A percentile compares a stretch with the other conserved stretches of the same genome.
Conservation (phyloP, 2,329 filamentous ascomycete species). For the Coleophoma cylindrospora region DNA sequence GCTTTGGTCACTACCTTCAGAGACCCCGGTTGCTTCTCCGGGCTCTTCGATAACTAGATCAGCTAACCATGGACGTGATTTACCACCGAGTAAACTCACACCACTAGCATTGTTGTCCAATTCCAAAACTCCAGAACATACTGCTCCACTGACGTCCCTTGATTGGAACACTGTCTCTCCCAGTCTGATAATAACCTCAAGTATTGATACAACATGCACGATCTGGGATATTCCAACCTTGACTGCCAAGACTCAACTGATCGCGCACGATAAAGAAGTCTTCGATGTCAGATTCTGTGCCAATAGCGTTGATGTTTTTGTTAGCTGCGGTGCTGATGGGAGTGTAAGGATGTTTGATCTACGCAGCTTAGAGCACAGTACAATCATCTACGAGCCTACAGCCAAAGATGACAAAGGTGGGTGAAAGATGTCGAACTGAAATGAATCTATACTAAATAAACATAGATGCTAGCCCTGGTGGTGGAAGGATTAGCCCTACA, state of each 20-base stretch:
- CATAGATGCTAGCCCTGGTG: constrained; percentile 41
- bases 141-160: constrained; percentile 88
- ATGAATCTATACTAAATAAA: no score
- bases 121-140: constrained; percentile 97
- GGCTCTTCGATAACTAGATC: constrained; percentile 67
- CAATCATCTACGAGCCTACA: constrained; percentile 97
- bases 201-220: constrained; percentile 97
- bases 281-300: constrained; percentile 98
- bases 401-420: constrained; percentile 74
- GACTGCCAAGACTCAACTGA: constrained; percentile 95
- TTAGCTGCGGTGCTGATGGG: constrained; percentile 94
- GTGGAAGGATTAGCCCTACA: constrained; percentile 66
- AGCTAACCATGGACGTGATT: constrained; percentile 51
- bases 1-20: constrained; percentile 83
- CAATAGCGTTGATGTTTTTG: constrained; percentile 97
- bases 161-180: constrained; percentile 98
- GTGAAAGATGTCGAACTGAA: constrained; percentile 10
- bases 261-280: constrained; percentile 98
- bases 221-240: constrained; percentile 99
- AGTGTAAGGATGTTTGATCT: constrained; percentile 99
- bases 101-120: constrained; percentile 92
- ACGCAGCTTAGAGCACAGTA: constrained; percentile 92
- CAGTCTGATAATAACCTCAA: constrained; percentile 96
- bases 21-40: constrained; percentile 46
- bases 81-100: constrained; percentile 73